Evolutionary conservation across 2,329 filamentous ascomycete genomes (phyloP).

Genomic region (Colletotrichum musicola): DNA sequence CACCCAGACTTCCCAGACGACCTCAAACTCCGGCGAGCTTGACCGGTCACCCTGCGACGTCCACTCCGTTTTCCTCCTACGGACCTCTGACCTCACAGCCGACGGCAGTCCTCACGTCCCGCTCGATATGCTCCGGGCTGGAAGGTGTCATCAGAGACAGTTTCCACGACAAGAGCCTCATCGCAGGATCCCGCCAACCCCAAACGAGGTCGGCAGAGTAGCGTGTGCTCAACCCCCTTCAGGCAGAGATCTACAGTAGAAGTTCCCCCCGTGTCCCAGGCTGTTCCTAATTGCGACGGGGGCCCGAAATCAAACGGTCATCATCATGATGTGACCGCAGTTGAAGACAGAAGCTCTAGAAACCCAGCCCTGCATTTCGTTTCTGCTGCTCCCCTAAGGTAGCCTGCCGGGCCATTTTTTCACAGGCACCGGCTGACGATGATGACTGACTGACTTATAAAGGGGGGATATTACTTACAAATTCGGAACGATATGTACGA

Average conservation of each 20-base stretch:
- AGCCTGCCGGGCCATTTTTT: no score
- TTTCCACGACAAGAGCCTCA: slow-evolving; percentile 10
- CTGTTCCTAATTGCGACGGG: no score
- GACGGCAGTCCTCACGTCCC: not conserved
- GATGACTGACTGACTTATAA: no score
- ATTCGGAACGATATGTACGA: not conserved
- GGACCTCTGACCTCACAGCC: not conserved
- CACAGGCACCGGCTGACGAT: no score
- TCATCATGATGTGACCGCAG: slow-evolving; percentile 1
- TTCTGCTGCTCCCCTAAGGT: no score
- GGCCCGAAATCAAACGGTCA: slow-evolving; percentile 3
- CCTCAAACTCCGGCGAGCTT: no score
- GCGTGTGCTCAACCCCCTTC: not conserved
- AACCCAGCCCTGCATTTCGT: no score
- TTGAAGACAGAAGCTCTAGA: no score
- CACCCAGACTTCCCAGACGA: no score
- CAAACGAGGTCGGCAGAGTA: not conserved
- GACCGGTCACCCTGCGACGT: no score
- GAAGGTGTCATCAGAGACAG: not conserved
- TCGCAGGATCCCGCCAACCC: not conserved
- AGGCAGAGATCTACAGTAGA: not conserved
- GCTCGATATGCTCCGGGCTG: slow-evolving; percentile 15
- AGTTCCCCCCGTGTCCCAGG: no score
- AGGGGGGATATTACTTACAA: no score
- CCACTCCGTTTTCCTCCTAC: not conserved